Percentiles rank a stretch among this genome's conserved stretches.
These are phyloP conservation scores for Entophlyctis helioformis DNA, from an alignment of 192 early-diverging fungal genomes.

Conservation along the genomic window DNA sequence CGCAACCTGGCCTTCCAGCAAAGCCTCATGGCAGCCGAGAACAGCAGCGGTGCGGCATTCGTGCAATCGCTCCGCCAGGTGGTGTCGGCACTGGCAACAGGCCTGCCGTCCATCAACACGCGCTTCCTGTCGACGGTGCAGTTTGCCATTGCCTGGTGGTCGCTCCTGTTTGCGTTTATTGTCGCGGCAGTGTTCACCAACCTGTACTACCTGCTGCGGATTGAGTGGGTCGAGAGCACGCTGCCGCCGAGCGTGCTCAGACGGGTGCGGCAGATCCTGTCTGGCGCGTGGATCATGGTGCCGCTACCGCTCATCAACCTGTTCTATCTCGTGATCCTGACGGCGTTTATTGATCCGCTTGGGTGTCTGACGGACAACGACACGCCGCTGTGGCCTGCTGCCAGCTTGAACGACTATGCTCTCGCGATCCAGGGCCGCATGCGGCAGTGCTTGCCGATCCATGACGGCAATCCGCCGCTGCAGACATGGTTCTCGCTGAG, in stretches of 20 bases:
- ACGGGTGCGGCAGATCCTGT: not conserved
- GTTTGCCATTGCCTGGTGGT: constrained; percentile 20
- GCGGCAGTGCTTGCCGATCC: constrained; percentile 7
- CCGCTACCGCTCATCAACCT: constrained; percentile 11
- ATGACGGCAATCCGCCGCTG: constrained; percentile 7
- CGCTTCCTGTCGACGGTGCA: constrained; percentile 7
- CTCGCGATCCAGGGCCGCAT: constrained; percentile 7
- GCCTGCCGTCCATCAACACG: constrained; percentile 4
- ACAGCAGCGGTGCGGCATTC: constrained; percentile 1
- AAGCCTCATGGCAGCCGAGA: no score
- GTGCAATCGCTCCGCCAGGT: constrained; percentile 2
- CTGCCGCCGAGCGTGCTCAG: no score
- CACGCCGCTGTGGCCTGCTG: constrained; percentile 12
- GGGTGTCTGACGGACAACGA: constrained; percentile 8
- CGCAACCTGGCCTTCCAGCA: constrained; percentile 9
- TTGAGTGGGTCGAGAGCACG: no score
- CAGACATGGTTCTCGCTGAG: constrained; percentile 9
- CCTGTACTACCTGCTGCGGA: no score
- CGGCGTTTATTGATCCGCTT: constrained; percentile 16
- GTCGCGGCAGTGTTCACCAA: not conserved
- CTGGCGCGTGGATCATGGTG: constrained; percentile 9
- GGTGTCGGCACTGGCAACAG: constrained; percentile 5
- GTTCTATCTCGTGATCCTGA: constrained; percentile 14
- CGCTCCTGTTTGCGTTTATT: constrained; percentile 6
- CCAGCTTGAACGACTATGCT: not conserved